phyloP scores from a whole-genome alignment of 345 rosid genomes.

The Heritiera littoralis region DNA sequence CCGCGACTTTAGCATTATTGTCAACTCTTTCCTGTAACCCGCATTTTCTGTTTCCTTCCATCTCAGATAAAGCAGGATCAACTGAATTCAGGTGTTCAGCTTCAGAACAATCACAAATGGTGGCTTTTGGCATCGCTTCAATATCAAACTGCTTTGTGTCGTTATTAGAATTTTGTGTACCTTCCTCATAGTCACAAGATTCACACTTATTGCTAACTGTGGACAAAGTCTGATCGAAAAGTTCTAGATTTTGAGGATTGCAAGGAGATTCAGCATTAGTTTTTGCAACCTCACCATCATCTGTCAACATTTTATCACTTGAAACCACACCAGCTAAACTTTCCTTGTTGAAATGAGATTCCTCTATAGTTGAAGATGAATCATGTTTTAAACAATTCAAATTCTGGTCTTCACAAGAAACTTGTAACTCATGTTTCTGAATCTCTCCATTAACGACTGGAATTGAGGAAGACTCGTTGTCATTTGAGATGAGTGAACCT shows the following conservation, averaged over 20 bases:
- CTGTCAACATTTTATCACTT: background rate
- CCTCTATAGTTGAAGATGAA: background rate
- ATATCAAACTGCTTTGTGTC: background rate
- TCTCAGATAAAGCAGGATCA: background rate
- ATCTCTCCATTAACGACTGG: constrained; percentile 6
- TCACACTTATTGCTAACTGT: constrained; percentile 6
- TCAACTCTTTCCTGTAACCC: constrained; percentile 13
- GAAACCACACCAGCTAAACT: constrained; percentile 3
- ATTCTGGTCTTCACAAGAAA: background rate
- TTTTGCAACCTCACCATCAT: background rate
- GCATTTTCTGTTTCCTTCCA: background rate
- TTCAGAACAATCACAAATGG: background rate
- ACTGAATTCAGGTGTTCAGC: background rate
- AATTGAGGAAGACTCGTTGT: background rate
- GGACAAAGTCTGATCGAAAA: background rate
- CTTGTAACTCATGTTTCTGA: background rate
- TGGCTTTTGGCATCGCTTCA: background rate
- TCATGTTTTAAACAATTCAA: background rate
- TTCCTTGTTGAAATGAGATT: constrained; percentile 14
- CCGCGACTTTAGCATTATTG: constrained; percentile 6
- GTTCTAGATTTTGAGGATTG: constrained; percentile 13
- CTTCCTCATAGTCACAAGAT: background rate
- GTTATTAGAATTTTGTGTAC: background rate
- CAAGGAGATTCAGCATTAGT: constrained; percentile 2
- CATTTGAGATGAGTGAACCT: constrained; percentile 1